These are phyloP conservation scores for Physcomitrellopsis africana DNA, from an alignment of 225 moss, liverwort and hornwort species.

Conservation along the genomic window DNA sequence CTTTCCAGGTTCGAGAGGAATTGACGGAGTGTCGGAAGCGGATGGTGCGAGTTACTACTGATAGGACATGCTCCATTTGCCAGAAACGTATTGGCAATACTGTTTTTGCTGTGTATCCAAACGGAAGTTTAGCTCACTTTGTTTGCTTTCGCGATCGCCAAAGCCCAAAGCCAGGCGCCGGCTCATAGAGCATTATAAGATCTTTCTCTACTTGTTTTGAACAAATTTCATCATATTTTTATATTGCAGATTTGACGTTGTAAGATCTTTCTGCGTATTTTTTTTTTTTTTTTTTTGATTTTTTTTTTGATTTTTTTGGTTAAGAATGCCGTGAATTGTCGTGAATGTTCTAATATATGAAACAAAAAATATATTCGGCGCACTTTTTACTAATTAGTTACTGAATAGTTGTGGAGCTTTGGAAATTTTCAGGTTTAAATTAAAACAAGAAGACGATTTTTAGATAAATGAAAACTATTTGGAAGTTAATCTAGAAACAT, in stretches of 20 bases:
- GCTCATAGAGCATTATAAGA: constrained; percentile 20
- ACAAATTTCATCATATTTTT: not conserved
- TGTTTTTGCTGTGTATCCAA: constrained; percentile 90
- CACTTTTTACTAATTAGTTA: no score
- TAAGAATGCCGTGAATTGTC: no score
- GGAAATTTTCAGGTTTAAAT: no score
- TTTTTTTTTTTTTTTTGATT: no score
- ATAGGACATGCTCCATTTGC: constrained; percentile 84
- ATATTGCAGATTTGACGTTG: constrained; percentile 15
- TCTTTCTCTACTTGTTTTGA: not conserved
- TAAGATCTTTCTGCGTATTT: not conserved
- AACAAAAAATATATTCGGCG: no score
- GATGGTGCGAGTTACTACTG: constrained; percentile 79
- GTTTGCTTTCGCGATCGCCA: constrained; percentile 78
- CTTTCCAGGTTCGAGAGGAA: constrained; percentile 76
- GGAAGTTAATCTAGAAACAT: no score
- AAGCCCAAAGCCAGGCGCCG: constrained; percentile 49
- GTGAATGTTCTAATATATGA: no score
- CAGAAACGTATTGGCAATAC: constrained; percentile 88
- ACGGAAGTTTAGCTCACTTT: constrained; percentile 81
- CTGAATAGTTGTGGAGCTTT: no score
- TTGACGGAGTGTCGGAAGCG: constrained; percentile 68
- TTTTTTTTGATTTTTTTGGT: no score
- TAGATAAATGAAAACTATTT: no score
- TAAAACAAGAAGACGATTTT: no score